These are phyloP conservation scores for Botrytis byssoidea DNA, from an alignment of 2,329 filamentous ascomycete genomes.

Conservation along the genomic window DNA sequence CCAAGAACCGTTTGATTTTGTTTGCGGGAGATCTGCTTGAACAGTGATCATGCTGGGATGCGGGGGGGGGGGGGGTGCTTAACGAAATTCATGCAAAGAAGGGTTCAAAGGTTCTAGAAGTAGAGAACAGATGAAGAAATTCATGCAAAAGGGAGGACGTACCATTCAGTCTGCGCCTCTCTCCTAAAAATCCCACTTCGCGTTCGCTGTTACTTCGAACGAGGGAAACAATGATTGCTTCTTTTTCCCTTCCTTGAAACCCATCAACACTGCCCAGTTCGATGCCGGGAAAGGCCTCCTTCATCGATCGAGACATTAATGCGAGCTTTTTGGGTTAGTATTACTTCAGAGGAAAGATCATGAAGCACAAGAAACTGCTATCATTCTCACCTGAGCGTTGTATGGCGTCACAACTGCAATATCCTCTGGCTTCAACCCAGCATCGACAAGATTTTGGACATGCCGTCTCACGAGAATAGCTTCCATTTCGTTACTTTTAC, in stretches of 20 bases:
- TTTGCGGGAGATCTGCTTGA: slow-evolving; percentile 5
- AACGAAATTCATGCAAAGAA: slow-evolving; percentile 15
- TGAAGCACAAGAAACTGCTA: not conserved
- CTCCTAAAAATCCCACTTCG: slow-evolving; percentile 89
- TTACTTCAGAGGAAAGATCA: not conserved
- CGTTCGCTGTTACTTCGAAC: slow-evolving; percentile 84
- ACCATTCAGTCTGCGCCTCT: slow-evolving; percentile 92
- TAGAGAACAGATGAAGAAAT: slow-evolving; percentile 1
- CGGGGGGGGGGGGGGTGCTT: not conserved
- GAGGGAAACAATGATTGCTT: slow-evolving; percentile 89
- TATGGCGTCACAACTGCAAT: slow-evolving; percentile 96
- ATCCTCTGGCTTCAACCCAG: slow-evolving; percentile 77
- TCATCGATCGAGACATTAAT: slow-evolving; percentile 71
- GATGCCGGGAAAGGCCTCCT: slow-evolving; percentile 77
- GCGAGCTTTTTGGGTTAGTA: slow-evolving; percentile 56
- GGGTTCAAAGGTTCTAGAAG: not conserved
- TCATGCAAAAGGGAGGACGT: slow-evolving; percentile 40
- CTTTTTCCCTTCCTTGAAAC: slow-evolving; percentile 96
- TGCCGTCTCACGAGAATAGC: slow-evolving; percentile 77
- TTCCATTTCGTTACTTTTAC: slow-evolving; percentile 91
- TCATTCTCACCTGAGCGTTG: slow-evolving; percentile 74
- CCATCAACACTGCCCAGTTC: slow-evolving; percentile 97
- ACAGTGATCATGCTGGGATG: not conserved
- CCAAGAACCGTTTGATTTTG: slow-evolving; percentile 1
- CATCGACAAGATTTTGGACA: slow-evolving; percentile 70